Conservation (phyloP, 441 rosid species). For the Croton laevigatus region DNA sequence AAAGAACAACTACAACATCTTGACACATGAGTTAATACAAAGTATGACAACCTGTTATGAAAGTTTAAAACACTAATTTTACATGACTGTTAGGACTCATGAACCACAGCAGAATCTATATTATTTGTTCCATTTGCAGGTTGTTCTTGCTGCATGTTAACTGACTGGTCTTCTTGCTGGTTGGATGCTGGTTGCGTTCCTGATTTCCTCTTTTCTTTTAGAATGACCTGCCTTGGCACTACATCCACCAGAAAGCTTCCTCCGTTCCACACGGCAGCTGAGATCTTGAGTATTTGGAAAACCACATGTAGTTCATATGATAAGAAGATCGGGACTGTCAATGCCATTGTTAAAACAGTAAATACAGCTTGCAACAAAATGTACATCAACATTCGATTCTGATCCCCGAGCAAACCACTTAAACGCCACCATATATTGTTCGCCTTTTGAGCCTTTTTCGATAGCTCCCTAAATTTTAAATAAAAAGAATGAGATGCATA, state of each 20-base stretch:
- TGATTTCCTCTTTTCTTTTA: slow-evolving; percentile 68
- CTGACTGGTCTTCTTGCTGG: slow-evolving; percentile 22
- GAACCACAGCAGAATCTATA: slow-evolving; percentile 11
- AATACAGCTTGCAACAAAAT: slow-evolving; percentile 69
- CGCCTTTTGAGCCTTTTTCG: slow-evolving; percentile 86
- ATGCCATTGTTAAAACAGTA: slow-evolving; percentile 89
- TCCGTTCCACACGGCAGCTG: slow-evolving; percentile 90
- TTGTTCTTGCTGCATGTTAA: slow-evolving; percentile 26
- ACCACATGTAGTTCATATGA: slow-evolving; percentile 63
- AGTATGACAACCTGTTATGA: neutral
- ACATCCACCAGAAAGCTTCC: slow-evolving; percentile 89
- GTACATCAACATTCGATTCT: slow-evolving; percentile 79
- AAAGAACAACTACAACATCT: neutral
- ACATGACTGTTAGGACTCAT: slow-evolving; percentile 1
- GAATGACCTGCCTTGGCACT: slow-evolving; percentile 85
- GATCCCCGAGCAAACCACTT: slow-evolving; percentile 79
- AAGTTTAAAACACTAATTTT: neutral
- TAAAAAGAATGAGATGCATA: neutral
- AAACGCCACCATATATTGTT: slow-evolving; percentile 84
- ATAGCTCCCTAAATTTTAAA: slow-evolving; percentile 55
- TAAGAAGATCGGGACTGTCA: slow-evolving; percentile 85
- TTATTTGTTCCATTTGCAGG: slow-evolving; percentile 2
- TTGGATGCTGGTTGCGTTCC: slow-evolving; percentile 39
- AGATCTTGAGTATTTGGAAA: slow-evolving; percentile 82
- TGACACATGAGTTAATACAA: neutral